These are phyloP conservation scores for Flaveria sonorensis DNA, from an alignment of 129 eudicot species.

Conservation along the genomic window DNA sequence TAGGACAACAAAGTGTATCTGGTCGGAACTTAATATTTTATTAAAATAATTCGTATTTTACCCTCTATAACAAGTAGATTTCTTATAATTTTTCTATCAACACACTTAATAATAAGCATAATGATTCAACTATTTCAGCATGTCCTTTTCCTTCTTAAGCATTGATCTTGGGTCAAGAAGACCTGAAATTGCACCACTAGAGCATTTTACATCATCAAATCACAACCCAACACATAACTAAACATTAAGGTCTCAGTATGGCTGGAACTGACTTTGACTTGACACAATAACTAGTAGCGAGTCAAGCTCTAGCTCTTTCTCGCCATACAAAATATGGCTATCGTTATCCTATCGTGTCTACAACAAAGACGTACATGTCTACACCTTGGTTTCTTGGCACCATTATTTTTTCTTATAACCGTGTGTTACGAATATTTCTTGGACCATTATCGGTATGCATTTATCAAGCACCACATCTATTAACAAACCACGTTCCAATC, in stretches of 20 bases:
- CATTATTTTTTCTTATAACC: conserved; percentile 21
- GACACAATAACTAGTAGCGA: conserved; percentile 13
- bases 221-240: conserved; percentile 1
- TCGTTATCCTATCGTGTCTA: conserved; percentile 7
- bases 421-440: conserved; percentile 28
- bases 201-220: neutral
- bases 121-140: neutral
- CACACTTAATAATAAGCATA: neutral
- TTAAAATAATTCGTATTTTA: too few relatives aligned
- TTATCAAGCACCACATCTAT: conserved; percentile 18
- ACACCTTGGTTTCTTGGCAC: conserved; percentile 20
- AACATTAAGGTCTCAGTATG: neutral
- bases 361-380: neutral
- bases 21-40: too few relatives aligned
- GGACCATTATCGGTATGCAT: conserved; percentile 27
- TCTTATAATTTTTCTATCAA: too few relatives aligned
- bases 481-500: conserved; percentile 19
- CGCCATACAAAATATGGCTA: neutral
- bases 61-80: too few relatives aligned
- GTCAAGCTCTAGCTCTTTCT: neutral
- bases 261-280: conserved; percentile 6
- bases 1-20: too few relatives aligned
- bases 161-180: neutral
- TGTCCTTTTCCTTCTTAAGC: neutral
- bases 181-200: neutral